Conservation (phyloP, 257 asterid species). For the Nyctanthes arbortristis region DNA sequence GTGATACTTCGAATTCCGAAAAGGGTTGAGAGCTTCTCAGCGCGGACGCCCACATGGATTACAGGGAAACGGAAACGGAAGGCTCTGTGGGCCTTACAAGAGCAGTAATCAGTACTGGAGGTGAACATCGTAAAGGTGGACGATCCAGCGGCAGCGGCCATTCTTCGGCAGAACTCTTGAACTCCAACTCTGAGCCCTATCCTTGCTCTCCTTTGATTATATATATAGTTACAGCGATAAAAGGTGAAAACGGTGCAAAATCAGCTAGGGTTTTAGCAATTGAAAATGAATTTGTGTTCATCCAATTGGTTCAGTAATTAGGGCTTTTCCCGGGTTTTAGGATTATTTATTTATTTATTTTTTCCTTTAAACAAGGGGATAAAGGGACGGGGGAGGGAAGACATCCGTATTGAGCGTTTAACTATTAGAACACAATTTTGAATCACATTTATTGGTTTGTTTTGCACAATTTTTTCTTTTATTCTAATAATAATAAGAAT, state of each 20-base stretch:
- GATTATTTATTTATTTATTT: too few species aligned
- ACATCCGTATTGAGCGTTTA: too few species aligned
- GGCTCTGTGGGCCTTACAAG: slow-evolving; percentile 19
- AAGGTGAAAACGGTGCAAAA: neutral
- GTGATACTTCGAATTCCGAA: neutral
- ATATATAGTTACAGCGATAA: too few species aligned
- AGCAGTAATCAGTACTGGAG: slow-evolving; percentile 38
- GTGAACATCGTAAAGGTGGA: slow-evolving; percentile 41
- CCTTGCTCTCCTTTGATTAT: neutral
- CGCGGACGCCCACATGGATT: slow-evolving; percentile 18
- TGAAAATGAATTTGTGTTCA: neutral
- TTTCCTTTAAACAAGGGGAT: too few species aligned
- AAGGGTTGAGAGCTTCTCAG: slow-evolving; percentile 12
- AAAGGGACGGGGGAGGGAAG: too few species aligned
- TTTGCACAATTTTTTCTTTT: too few species aligned
- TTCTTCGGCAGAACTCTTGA: slow-evolving; percentile 43
- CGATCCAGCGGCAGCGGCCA: slow-evolving; percentile 56
- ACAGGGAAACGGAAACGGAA: slow-evolving; percentile 10
- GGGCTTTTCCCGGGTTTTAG: too few species aligned
- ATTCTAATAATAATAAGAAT: too few species aligned
- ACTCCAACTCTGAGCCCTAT: slow-evolving; percentile 13
- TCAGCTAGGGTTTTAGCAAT: neutral
- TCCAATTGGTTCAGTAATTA: neutral
- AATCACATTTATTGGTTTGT: too few species aligned
- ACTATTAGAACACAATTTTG: too few species aligned